phyloP scores from a whole-genome alignment of 2,329 filamentous ascomycete species.

The Aspergillus niger region DNA sequence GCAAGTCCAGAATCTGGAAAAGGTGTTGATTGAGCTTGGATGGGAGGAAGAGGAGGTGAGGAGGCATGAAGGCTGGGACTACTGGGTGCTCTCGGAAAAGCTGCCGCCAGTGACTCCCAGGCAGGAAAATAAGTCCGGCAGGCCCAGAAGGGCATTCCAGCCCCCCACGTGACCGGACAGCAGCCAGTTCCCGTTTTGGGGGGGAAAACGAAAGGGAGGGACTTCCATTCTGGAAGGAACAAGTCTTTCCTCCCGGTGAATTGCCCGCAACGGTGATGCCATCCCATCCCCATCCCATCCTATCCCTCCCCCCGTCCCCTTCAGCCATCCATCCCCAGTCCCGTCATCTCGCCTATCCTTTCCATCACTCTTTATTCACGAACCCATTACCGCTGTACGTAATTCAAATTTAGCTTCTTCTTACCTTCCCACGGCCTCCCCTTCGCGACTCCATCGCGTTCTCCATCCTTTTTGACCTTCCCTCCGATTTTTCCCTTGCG shows the following conservation, averaged over 20 bases:
- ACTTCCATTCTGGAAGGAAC: background rate
- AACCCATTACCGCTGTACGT: background rate
- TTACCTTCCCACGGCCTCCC: background rate
- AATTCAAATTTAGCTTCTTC: background rate
- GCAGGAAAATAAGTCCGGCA: no score
- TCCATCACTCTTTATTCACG: background rate
- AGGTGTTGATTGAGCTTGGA: background rate
- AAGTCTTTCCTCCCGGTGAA: no score
- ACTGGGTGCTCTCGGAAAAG: background rate
- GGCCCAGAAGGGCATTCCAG: background rate
- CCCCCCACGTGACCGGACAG: background rate
- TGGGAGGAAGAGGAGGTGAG: background rate
- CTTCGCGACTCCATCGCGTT: slow-evolving; percentile 10
- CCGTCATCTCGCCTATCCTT: background rate
- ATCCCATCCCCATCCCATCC: slow-evolving; percentile 1
- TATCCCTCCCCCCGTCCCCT: background rate
- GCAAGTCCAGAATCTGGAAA: background rate
- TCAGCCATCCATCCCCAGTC: background rate
- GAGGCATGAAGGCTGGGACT: background rate
- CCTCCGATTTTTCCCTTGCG: slow-evolving; percentile 11
- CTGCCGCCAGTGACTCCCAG: background rate
- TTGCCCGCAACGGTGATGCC: background rate
- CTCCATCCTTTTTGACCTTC: slow-evolving; percentile 5
- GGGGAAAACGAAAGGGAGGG: background rate
- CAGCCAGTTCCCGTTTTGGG: background rate